Evolutionary conservation across 495 filamentous ascomycete species (phyloP).

Genomic region (Tuber borchii): DNA sequence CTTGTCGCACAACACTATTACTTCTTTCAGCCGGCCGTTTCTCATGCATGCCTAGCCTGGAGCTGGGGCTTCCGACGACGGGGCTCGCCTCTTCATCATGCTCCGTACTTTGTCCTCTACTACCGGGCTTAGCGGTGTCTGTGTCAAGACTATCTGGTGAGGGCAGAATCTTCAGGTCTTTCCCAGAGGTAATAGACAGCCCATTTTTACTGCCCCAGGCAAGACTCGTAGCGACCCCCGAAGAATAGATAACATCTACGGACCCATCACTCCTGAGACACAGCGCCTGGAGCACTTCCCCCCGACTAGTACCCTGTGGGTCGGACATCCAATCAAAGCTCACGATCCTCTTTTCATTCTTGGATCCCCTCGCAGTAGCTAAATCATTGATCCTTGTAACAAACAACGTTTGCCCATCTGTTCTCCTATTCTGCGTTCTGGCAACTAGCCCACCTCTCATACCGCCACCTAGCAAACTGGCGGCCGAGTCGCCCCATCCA

Average conservation of each 20-base stretch:
- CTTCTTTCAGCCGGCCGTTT: slow-evolving; percentile 13
- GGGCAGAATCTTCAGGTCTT: slow-evolving; percentile 34
- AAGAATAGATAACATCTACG: slow-evolving; percentile 24
- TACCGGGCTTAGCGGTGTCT: not conserved
- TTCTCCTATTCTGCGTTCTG: slow-evolving; percentile 26
- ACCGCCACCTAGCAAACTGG: slow-evolving; percentile 33
- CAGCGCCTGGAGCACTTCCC: slow-evolving; percentile 17
- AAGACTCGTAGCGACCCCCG: slow-evolving; percentile 24
- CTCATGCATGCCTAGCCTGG: slow-evolving; percentile 29
- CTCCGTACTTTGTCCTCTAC: not conserved
- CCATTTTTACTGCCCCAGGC: slow-evolving; percentile 38
- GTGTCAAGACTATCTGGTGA: slow-evolving; percentile 5
- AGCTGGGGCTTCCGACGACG: slow-evolving; percentile 14
- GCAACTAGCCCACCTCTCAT: slow-evolving; percentile 33
- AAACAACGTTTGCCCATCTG: slow-evolving; percentile 36
- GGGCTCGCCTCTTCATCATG: slow-evolving; percentile 9
- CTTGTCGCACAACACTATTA: slow-evolving; percentile 29
- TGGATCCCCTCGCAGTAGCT: slow-evolving; percentile 41
- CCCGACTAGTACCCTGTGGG: slow-evolving; percentile 38
- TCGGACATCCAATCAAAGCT: slow-evolving; percentile 79
- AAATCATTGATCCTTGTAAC: slow-evolving; percentile 35
- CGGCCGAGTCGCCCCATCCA: slow-evolving; percentile 39
- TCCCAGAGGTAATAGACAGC: slow-evolving; percentile 34
- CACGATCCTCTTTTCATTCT: slow-evolving; percentile 60
- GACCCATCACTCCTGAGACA: slow-evolving; percentile 35